Evolutionary conservation across 2,329 filamentous ascomycete genomes (phyloP), one percentile per base, ranked within the genome.

Genomic region (Trichoderma hamatum): DNA sequence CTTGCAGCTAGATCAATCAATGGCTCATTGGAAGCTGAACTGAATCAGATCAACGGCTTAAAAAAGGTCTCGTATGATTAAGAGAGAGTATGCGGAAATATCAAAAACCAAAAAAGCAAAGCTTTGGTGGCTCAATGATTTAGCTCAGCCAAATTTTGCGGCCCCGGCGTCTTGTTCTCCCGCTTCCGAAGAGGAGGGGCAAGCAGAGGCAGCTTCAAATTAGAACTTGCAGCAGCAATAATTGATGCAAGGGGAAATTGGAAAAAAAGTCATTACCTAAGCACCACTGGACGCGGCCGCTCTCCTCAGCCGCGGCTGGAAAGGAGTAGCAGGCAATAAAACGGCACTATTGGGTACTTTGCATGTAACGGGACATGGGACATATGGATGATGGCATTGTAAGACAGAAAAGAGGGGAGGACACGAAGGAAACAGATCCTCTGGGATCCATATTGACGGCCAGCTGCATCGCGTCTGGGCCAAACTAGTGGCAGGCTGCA

Each of bases 131-230:
- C 21, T n/a, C n/a, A 43, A 43, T 49, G 46, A 5, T 24, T 24
- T 49, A 66, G 63, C 54, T 66, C 52, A 49, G 21, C 46, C 30
- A 63, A 68, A 68, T 62, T 68, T 66, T 59, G 56, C 63, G 26
- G 30, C n/a, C 21, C 43, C 63, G 58, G 65, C 24, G 9, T 9
- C 24, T 63, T 24, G 43, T 68, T 68, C 16, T 54, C 46, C 65
- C 65, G 46, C 49, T 46, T 63, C 58, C 65, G 65, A 24, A 19
- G 14, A 30, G 24, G 65, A 58, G 63, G 36, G 52, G 63, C 54
- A 46, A 36, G 63, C 54, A 46, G 14, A 54, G 13, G 21, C 28
- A 32, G 46, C 46, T 49, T 21, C 16, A 9, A 10, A 43, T n/a
- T 43, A 19, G 19, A 19, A 19, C 16, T 19, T n/a, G 16, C 16